A percentile compares a stretch with the other conserved stretches of the same genome.
Evolutionary conservation across 2,329 filamentous ascomycete genomes (phyloP).

Genomic region (Colletotrichum sp.): DNA sequence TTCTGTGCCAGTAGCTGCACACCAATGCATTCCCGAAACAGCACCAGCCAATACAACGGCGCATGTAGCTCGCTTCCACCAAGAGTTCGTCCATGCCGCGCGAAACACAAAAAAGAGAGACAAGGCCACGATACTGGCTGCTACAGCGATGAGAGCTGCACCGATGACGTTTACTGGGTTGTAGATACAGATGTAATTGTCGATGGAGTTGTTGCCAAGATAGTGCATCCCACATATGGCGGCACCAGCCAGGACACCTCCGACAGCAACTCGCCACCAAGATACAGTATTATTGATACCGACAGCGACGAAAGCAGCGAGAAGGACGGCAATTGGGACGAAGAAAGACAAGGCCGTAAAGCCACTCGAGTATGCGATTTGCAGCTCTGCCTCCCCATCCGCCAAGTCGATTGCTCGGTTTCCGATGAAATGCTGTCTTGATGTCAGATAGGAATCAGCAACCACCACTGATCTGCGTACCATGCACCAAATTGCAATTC

Average conservation of each 20-base stretch:
- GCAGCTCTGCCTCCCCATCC: constrained; percentile 63
- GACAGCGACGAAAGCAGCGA: constrained; percentile 73
- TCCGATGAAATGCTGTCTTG: constrained; percentile 77
- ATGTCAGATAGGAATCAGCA: constrained; percentile 37
- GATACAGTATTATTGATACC: constrained; percentile 64
- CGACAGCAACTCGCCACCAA: constrained; percentile 62
- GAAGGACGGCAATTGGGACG: constrained; percentile 76
- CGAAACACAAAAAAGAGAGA: constrained; percentile 80
- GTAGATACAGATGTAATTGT: constrained; percentile 75
- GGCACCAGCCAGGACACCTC: constrained; percentile 73
- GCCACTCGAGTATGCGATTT: constrained; percentile 75
- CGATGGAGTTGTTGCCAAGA: constrained; percentile 81
- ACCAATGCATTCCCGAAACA: constrained; percentile 90
- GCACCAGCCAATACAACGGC: constrained; percentile 73
- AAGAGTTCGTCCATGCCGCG: constrained; percentile 77
- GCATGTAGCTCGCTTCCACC: constrained; percentile 75
- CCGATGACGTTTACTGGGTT: constrained; percentile 65
- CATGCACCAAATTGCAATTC: constrained; percentile 77
- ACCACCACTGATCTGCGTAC: constrained; percentile 37
- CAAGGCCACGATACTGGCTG: constrained; percentile 73
- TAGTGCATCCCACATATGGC: constrained; percentile 90
- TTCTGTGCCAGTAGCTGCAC: constrained; percentile 72
- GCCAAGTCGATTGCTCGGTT: constrained; percentile 79
- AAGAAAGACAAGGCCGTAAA: constrained; percentile 82
- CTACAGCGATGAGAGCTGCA: constrained; percentile 73